A percentile compares a stretch with the other conserved stretches of the same genome.
phyloP scores from a whole-genome alignment of 2,329 filamentous ascomycete genomes.

The Bipolaris cookei region DNA sequence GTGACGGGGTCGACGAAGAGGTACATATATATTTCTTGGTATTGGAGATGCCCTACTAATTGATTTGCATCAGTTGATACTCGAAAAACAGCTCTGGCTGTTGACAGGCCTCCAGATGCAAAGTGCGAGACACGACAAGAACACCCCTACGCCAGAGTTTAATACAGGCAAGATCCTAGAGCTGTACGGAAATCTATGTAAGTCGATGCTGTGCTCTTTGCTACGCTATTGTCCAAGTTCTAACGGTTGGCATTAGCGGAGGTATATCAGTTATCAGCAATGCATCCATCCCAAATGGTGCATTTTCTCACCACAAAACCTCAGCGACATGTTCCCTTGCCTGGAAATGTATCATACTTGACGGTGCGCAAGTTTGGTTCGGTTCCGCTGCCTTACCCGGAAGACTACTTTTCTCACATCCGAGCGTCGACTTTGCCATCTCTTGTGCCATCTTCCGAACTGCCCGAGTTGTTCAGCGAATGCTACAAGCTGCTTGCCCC shows the following conservation, averaged over 20 bases:
- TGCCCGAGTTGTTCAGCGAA: constrained; percentile 63
- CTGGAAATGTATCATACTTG: constrained; percentile 38
- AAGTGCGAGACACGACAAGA: constrained; percentile 32
- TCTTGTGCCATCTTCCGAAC: constrained; percentile 62
- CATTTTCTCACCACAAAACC: constrained; percentile 47
- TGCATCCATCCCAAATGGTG: constrained; percentile 47
- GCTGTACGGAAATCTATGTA: constrained; percentile 50
- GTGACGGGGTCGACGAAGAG: constrained; percentile 55
- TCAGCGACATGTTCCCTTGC: constrained; percentile 43
- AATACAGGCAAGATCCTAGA: constrained; percentile 47
- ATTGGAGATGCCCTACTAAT: constrained; percentile 5
- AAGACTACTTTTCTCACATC: constrained; percentile 45
- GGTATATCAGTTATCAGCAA: constrained; percentile 54
- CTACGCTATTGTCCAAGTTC: constrained; percentile 29
- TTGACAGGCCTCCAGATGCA: constrained; percentile 60
- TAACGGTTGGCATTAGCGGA: constrained; percentile 47
- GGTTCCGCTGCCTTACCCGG: constrained; percentile 59
- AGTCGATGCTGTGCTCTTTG: constrained; percentile 30
- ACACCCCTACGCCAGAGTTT: constrained; percentile 33
- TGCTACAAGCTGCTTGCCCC: constrained; percentile 63
- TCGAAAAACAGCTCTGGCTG: constrained; percentile 68
- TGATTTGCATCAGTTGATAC: constrained; percentile 41
- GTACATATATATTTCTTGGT: constrained; percentile 28
- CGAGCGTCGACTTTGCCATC: constrained; percentile 61
- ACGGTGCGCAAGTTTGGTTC: constrained; percentile 45